Evolutionary conservation across 345 rosid genomes (phyloP).

Genomic region (Eucalyptus grandis): DNA sequence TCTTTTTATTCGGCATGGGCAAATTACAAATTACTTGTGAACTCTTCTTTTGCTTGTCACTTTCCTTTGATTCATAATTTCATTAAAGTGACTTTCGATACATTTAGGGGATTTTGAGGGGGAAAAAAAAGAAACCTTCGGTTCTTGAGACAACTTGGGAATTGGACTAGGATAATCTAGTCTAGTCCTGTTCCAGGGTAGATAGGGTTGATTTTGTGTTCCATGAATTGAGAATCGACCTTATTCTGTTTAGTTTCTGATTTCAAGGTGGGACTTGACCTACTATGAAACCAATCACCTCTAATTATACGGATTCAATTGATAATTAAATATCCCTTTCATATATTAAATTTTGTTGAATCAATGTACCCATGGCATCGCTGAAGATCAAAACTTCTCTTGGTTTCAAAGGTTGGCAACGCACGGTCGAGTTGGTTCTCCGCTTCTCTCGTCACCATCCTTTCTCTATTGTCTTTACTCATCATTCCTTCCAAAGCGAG

Average conservation of each 20-base stretch:
- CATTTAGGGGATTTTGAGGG: not conserved
- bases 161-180: not conserved
- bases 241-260: fast-evolving
- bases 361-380: not conserved
- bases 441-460: not conserved
- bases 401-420: not conserved
- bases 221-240: fast-evolving
- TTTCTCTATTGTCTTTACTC: not conserved
- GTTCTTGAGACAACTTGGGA: not conserved
- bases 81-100: not conserved
- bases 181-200: fast-evolving
- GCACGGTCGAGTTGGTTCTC: not conserved
- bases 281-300: not conserved
- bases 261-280: not conserved
- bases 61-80: not conserved
- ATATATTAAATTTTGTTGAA: not conserved
- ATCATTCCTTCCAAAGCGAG: not conserved
- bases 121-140: fast-evolving
- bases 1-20: not conserved
- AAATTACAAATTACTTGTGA: not conserved
- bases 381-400: not conserved
- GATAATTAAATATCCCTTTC: not conserved
- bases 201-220: not conserved
- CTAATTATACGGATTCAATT: fast-evolving
- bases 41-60: not conserved